Base-by-base conservation (phyloP, 352 stramenopile species). In the Pythium dissimile region DNA sequence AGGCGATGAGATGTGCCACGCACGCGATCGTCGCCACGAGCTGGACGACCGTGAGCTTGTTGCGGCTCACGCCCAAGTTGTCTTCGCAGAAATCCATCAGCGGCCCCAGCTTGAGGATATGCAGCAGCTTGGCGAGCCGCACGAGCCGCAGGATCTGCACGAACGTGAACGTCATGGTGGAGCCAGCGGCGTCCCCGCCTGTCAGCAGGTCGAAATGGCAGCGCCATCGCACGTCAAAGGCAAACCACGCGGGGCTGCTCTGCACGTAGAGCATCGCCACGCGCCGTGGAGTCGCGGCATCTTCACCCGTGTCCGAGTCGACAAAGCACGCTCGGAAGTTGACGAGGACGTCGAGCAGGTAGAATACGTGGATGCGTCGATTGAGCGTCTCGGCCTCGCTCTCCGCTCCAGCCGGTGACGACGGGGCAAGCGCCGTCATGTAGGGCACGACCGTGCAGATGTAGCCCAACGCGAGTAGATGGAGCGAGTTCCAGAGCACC, bases 71-170 rank as follows among this genome's bases (percentile, higher is more conserved):
- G 27, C 54, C 58, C 6, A 73, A 30, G 15, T 47, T 34, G 41
- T 70, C 66, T 51, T 73, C 61, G 42, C 57, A 71, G 30, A 54
- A 67, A n/a, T 71, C 64, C 3, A 66, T 38, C 8, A 70, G 18
- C 26, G 44, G 50, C 1, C 37, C 34, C 16, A 69, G 18, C 18
- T 62, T 62, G 1, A 69, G 24, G 42, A 69, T 49, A 6, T 54
- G 47, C 26, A 69, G 44, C 15, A 69, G 23, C 31, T 61, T 64
- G 6, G 61, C 51, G 15, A 69, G 51, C 20, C 54, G 54, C 15
- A 62, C 11, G 5, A 69, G 43, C 5, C 54, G 54, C 3, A 64
- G 42, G 23, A 69, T 46, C 1, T 49, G 54, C n/a, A 69, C 50
- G n/a, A 67, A 59, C 12, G 46, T 52, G 37, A 69, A 54, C 5